Base-by-base conservation (phyloP, 2,329 filamentous ascomycete species). In the Pestalotiopsis fici region DNA sequence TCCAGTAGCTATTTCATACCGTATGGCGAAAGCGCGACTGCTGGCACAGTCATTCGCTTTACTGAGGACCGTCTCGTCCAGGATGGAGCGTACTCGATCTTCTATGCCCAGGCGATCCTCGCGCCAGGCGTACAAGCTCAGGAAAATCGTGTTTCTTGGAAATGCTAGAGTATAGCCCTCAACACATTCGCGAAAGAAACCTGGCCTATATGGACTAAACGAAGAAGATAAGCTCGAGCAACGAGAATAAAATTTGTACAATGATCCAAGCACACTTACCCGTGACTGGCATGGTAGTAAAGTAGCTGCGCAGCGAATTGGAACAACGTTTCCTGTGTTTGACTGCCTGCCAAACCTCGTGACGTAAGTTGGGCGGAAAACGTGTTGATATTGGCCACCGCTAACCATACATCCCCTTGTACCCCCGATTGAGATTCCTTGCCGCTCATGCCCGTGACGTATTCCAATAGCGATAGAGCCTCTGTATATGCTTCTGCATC, bases 61-160 rank as follows among this genome's bases (percentile, higher is more conserved):
- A 5, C 76, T 70, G 2, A 86, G 77, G 0, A 88, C 78, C 74
- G 85, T 85, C 75, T 85, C 83, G 23, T 85, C 79, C 12, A 95
- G 81, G 9, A 93, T 79, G 5, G 86, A 83, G n/a, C 92, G 89
- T 23, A 97, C 88, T 21, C 93, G 91, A 72, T 97, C 93, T 69
- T 94, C 88, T 65, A 96, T 86, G 27, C 90, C 87, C 56, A 93
- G 88, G 7, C 90, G 88, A 2, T 88, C 84, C 75, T 95, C 91
- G 69, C 93, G 90, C 83, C 90, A 92, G n/a, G 90, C 86, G 70
- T 91, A 91, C 0, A 96, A 80, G 1, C 87, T 83, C 1, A 97
- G 84, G 69, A 98, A 91, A 5, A 93, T 84, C 1, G 89, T 92
- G 79, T 97, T 98, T 61, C 84, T 83, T 0, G 94, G 93, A 76